A percentile compares a stretch with the other conserved stretches of the same genome.
Evolutionary conservation across 2,329 filamentous ascomycete species (phyloP).

Genomic region (Ampelomyces quisqualis): DNA sequence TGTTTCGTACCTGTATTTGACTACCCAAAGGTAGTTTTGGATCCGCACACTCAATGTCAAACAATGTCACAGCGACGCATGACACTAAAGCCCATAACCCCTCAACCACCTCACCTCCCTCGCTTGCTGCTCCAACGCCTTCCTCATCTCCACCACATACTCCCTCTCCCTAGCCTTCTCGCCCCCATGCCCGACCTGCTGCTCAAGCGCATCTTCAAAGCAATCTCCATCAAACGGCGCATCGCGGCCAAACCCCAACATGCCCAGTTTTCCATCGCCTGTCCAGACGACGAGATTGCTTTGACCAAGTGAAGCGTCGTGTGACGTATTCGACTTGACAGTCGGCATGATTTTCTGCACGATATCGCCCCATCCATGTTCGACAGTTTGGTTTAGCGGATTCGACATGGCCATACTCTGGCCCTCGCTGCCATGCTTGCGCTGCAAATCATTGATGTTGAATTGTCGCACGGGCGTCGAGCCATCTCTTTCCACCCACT

Average conservation of each 20-base stretch:
- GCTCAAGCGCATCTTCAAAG: constrained; percentile 39
- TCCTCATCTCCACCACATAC: constrained; percentile 72
- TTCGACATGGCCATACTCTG: constrained; percentile 2
- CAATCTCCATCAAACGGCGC: constrained; percentile 31
- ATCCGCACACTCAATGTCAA: too few relatives aligned
- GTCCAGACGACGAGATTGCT: constrained; percentile 85
- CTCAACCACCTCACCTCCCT: constrained; percentile 75
- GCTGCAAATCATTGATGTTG: constrained; percentile 55
- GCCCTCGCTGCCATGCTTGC: background rate
- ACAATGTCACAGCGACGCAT: too few relatives aligned
- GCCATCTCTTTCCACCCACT: constrained; percentile 89
- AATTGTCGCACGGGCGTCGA: constrained; percentile 55
- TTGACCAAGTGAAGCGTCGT: constrained; percentile 34
- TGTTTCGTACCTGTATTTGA: too few relatives aligned
- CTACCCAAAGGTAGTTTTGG: too few relatives aligned
- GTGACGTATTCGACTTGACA: background rate
- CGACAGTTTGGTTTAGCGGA: constrained; percentile 10
- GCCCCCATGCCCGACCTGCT: constrained; percentile 44
- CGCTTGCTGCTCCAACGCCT: constrained; percentile 73
- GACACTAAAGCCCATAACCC: constrained; percentile 61
- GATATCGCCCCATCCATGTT: constrained; percentile 61
- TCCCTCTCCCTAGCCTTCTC: constrained; percentile 57
- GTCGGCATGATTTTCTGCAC: constrained; percentile 73
- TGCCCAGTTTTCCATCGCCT: constrained; percentile 72
- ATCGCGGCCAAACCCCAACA: constrained; percentile 56